Base-by-base conservation (phyloP, 768 basidiomycete genomes). In the Psilocybe azurescens region DNA sequence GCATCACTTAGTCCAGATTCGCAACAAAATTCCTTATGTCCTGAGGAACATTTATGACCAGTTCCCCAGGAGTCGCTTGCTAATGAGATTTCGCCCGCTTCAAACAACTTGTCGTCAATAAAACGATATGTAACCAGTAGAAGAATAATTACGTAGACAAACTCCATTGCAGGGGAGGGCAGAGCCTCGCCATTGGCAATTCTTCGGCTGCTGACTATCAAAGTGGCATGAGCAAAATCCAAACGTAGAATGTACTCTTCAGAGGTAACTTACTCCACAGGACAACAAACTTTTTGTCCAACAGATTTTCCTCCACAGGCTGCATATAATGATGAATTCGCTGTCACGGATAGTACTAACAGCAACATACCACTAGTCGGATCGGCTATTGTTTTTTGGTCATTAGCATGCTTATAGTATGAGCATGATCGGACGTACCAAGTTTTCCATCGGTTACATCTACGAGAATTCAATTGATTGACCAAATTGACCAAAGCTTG, bases 231-330 rank as follows among this genome's bases (percentile, higher is more conserved):
- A 48, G 8, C 47, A 7, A 0, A 10, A 48, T 48, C 47, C 24
- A 24, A 24, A 24, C 0, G 16, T 48, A 48, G 9, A 48, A 48
- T 48, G 47, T 16, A 16, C 24, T 24, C 47, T 48, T 48, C 47
- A 48, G 47, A 48, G 10, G n/a, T 2, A 48, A 48, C 47, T 48
- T 16, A 48, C 47, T 48, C 16, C 8, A 48, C 47, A 48, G 47
- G 47, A 48, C 47, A 48, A 16, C 47, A 48, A 48, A 48, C 47
- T 48, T 7, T 7, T 16, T 24, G 47, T 16, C 47, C 47, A 48
- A 48, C 47, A 48, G 47, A 48, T 48, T 48, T 48, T 24, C 47
- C 47, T 48, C 47, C 47, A 16, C 47, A 48, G n/a, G 47, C 47
- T 48, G 16, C 24, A 48, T 16, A 8, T 10, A 7, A 48, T 48